A percentile compares a stretch with the other conserved stretches of the same genome.
Evolutionary conservation across 805 yeast genomes (phyloP).

Genomic region (Suhomyces pyralidae): DNA sequence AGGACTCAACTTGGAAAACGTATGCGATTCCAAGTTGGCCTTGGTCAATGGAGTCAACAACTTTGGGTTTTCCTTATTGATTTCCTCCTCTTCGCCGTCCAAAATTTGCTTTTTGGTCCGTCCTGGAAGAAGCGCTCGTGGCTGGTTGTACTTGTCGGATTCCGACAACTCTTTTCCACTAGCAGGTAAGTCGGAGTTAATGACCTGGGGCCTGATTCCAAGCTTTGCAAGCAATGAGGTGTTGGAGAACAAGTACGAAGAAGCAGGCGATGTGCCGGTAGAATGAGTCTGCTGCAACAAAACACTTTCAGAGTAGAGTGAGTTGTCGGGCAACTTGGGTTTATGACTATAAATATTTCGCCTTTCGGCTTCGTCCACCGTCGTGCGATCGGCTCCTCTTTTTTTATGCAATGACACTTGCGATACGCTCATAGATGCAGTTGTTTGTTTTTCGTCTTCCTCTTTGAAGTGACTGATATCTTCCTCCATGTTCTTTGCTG

Average conservation of each 20-base stretch:
- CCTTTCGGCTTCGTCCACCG: background rate
- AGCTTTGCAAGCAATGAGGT: slow-evolving; percentile 35
- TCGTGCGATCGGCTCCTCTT: background rate
- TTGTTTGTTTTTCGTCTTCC: slow-evolving; percentile 13
- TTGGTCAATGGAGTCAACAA: slow-evolving; percentile 25
- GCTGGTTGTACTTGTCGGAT: slow-evolving; percentile 6
- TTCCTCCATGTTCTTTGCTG: slow-evolving; percentile 56
- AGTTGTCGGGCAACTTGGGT: slow-evolving; percentile 27
- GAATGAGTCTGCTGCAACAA: slow-evolving; percentile 17
- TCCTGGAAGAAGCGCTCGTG: background rate
- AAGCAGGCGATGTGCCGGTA: slow-evolving; percentile 20
- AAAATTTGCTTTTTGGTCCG: slow-evolving; percentile 1
- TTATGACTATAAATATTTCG: slow-evolving; percentile 20
- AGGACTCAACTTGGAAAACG: slow-evolving; percentile 12
- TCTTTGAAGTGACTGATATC: slow-evolving; percentile 32
- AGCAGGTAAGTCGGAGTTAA: slow-evolving; percentile 27
- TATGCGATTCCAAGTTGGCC: slow-evolving; percentile 28
- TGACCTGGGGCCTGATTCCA: slow-evolving; percentile 42
- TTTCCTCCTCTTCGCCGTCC: slow-evolving; percentile 10
- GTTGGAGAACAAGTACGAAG: slow-evolving; percentile 33
- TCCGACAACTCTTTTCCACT: slow-evolving; percentile 6
- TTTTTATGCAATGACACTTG: background rate
- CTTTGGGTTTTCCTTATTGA: slow-evolving; percentile 15
- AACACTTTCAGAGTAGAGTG: slow-evolving; percentile 35
- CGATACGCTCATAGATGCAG: background rate